Evolutionary conservation across 345 rosid species (phyloP).

Genomic region (Jatropha curcas): DNA sequence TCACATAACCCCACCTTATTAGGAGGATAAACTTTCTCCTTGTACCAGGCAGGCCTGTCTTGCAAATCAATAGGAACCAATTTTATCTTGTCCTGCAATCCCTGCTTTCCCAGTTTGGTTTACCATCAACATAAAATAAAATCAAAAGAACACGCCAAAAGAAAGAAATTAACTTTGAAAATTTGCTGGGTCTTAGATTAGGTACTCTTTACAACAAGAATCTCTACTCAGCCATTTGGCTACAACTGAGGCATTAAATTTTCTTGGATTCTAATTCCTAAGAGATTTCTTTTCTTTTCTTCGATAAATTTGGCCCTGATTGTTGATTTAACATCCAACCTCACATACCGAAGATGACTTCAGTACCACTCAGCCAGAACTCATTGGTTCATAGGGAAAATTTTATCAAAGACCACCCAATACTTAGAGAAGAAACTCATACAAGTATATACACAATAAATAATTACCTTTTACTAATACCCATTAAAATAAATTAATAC

Average conservation of each 20-base stretch:
- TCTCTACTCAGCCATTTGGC: not conserved
- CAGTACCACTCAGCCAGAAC: too few relatives aligned
- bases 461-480: not conserved
- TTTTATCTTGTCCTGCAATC: conserved; percentile 74
- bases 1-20: conserved; percentile 56
- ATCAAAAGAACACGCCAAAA: not conserved
- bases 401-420: not conserved
- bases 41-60: conserved; percentile 83
- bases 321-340: too few relatives aligned
- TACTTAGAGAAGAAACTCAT: not conserved
- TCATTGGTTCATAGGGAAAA: too few relatives aligned
- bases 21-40: conserved; percentile 72
- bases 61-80: conserved; percentile 71
- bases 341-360: too few relatives aligned
- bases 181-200: not conserved
- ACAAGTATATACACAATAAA: too few relatives aligned
- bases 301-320: too few relatives aligned
- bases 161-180: not conserved
- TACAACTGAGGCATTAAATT: not conserved
- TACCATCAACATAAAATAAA: not conserved
- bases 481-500: not conserved
- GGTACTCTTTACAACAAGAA: not conserved
- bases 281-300: too few relatives aligned
- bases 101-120: conserved; percentile 40
- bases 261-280: too few relatives aligned